Base-by-base conservation (phyloP, 2,329 filamentous ascomycete species). In the Pyricularia pennisetigena region DNA sequence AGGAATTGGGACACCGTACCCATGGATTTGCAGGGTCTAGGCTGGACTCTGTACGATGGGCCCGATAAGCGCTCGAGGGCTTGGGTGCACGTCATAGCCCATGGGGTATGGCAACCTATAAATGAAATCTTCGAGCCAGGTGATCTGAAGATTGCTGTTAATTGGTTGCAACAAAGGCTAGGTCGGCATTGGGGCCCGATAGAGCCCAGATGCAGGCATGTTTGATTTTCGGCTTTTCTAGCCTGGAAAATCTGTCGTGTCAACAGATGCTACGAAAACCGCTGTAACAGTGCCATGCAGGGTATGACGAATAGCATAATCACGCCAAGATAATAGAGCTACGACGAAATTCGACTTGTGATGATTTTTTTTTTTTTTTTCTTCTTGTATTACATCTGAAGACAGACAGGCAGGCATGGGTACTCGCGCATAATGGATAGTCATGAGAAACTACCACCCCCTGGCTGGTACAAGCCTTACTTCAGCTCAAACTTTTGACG, bases 401-500 rank as follows among this genome's bases (percentile, higher is more conserved):
- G 41, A 49, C 41, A n/a, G 32, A 3, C n/a, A n/a, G 30, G 9
- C 20, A 49, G 41, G n/a, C 16, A 20, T 8, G 7, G 32, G 4
- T n/a, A 49, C 41, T 49, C 41, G n/a, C 6, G 41, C 20, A n/a
- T n/a, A n/a, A 16, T 49, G 6, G 41, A 49, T n/a, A 49, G 16
- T 49, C 41, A 49, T 49, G 41, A 49, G 16, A 35, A 6, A 20
- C 16, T 14, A 41, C 35, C 12, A 41, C 41, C 41, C 1, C 7
- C 16, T 49, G 7, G n/a, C 20, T n/a, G 41, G 41, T 49, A n/a
- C 41, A n/a, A n/a, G 2, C 6, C 26, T 64, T 29, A 64, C 28
- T 35, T 66, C 32, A 66, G n/a, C 64, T 66, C 35, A 24, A 66
- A 66, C 64, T 41, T 41, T n/a, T 30, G 16, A 10, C 64, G n/a